Evolutionary conservation across 2,329 filamentous ascomycete genomes (phyloP).

Genomic region (Pezicula carpinea): DNA sequence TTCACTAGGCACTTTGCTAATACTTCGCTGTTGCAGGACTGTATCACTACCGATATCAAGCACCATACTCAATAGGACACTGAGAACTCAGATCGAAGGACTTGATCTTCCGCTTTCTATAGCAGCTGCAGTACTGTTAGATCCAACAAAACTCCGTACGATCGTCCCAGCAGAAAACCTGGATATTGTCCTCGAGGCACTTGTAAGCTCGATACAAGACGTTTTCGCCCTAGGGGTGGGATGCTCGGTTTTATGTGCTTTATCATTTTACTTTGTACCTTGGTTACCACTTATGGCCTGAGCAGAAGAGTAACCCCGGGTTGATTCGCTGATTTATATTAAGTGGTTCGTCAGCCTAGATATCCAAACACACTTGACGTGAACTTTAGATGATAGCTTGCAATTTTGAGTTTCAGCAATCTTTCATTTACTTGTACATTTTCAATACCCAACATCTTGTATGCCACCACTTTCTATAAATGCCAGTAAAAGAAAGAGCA

Average conservation of each 20-base stretch:
- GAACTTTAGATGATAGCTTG: too few relatives aligned
- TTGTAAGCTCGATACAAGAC: constrained; percentile 1
- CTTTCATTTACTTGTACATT: too few relatives aligned
- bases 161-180: background rate
- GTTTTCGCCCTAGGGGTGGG: background rate
- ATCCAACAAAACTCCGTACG: background rate
- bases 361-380: too few relatives aligned
- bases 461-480: too few relatives aligned
- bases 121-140: background rate
- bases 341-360: too few relatives aligned
- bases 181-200: background rate
- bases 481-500: too few relatives aligned
- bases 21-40: background rate
- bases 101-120: constrained; percentile 2
- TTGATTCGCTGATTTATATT: too few relatives aligned
- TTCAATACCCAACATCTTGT: too few relatives aligned
- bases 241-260: constrained; percentile 1
- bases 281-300: constrained; percentile 1
- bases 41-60: constrained; percentile 3
- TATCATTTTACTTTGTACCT: constrained; percentile 4
- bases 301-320: too few relatives aligned
- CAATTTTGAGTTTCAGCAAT: too few relatives aligned
- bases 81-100: background rate
- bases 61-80: constrained; percentile 2
- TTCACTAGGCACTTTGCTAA: background rate